These are phyloP conservation scores for Aechmea fasciata DNA, from an alignment of 176 grass and related monocot genomes.

Conservation along the genomic window DNA sequence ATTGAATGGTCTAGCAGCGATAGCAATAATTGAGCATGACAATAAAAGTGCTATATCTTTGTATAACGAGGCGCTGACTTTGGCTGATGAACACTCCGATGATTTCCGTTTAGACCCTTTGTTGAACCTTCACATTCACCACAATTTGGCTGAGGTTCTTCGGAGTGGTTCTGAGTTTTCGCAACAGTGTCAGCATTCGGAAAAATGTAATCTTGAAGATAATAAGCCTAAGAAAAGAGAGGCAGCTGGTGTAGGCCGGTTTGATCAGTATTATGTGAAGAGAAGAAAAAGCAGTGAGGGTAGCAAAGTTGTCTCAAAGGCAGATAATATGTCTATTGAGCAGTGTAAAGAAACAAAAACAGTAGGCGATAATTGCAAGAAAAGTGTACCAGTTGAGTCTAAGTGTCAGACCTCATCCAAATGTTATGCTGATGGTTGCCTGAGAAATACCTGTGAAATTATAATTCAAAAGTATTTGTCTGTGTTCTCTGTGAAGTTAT, in stretches of 20 bases:
- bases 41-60: constrained; percentile 63
- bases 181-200: constrained; percentile 48
- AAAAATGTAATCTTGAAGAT: constrained; percentile 28
- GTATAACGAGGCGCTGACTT: constrained; percentile 76
- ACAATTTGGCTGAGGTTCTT: constrained; percentile 75
- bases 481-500: constrained; percentile 58
- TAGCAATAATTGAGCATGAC: constrained; percentile 80
- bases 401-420: constrained; percentile 35
- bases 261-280: constrained; percentile 40
- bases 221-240: constrained; percentile 44
- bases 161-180: constrained; percentile 59
- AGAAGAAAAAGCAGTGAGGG: constrained; percentile 45
- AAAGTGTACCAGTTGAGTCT: constrained; percentile 21
- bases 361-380: constrained; percentile 15
- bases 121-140: constrained; percentile 92
- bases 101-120: constrained; percentile 91
- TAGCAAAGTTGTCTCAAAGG: constrained; percentile 19
- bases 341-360: constrained; percentile 25
- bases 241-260: constrained; percentile 29
- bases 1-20: constrained; percentile 84
- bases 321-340: constrained; percentile 26
- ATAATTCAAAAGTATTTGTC: constrained; percentile 80
- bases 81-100: constrained; percentile 52
- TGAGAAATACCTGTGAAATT: constrained; percentile 64
- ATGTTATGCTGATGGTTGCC: constrained; percentile 74